phyloP scores from a whole-genome alignment of 2,329 filamentous ascomycete species.

The Rutstroemia sp. region DNA sequence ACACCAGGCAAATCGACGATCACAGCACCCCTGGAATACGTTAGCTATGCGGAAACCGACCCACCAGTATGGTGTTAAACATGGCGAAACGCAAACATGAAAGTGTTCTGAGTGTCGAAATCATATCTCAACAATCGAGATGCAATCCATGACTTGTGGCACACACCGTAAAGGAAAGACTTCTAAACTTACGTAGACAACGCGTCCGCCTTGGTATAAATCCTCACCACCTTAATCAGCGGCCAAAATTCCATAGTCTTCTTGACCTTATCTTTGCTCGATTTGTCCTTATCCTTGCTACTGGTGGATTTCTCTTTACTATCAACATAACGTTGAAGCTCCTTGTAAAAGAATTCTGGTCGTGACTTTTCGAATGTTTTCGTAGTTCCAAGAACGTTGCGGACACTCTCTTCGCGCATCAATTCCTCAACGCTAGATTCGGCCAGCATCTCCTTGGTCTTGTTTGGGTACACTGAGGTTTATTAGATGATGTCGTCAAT shows the following conservation, averaged over 20 bases:
- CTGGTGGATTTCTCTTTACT: conserved; percentile 25
- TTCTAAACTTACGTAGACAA: conserved; percentile 27
- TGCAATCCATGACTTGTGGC: too few species aligned
- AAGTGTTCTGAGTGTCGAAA: background rate
- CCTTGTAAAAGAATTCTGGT: conserved; percentile 17
- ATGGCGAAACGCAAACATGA: too few species aligned
- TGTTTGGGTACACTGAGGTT: conserved; percentile 33
- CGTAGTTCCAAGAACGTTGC: conserved; percentile 16
- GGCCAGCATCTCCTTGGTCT: conserved; percentile 34
- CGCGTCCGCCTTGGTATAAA: conserved; percentile 39
- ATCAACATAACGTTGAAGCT: conserved; percentile 21
- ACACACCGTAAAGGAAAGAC: too few species aligned
- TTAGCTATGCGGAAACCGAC: background rate
- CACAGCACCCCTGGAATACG: conserved; percentile 35
- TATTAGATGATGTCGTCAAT: conserved; percentile 21
- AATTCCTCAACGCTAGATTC: conserved; percentile 12
- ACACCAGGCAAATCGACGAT: conserved; percentile 49
- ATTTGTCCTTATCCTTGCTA: conserved; percentile 33
- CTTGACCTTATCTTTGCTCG: conserved; percentile 7
- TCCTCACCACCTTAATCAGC: conserved; percentile 31
- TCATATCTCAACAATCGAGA: too few species aligned
- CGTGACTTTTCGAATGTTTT: conserved; percentile 12
- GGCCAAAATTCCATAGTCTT: conserved; percentile 35
- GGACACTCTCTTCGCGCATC: conserved; percentile 19
- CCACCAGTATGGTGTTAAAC: too few species aligned